Conservation (phyloP, 441 rosid species). For the Theobroma grandiflorum region DNA sequence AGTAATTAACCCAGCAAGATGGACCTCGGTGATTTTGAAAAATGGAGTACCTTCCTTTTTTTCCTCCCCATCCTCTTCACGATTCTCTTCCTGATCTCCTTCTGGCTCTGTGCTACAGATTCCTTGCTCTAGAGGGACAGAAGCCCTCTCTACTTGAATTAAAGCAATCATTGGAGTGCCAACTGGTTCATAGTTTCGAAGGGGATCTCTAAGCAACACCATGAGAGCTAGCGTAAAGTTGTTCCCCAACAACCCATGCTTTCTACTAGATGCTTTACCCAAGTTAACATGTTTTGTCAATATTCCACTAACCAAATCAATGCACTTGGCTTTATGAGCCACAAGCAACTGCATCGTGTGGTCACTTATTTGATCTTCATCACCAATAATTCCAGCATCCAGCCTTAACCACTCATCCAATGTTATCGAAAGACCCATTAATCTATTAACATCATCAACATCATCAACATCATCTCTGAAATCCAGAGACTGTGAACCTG, state of each 20-base stretch:
- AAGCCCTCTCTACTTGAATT: conserved; percentile 60
- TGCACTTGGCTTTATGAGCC: conserved; percentile 50
- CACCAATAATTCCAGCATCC: conserved; percentile 45
- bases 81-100: conserved; percentile 32
- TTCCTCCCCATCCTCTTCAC: conserved; percentile 17
- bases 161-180: conserved; percentile 81
- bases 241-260: conserved; percentile 45
- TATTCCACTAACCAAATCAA: conserved; percentile 32
- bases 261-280: conserved; percentile 38
- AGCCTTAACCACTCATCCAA: conserved; percentile 75
- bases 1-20: conserved; percentile 64
- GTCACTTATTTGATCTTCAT: conserved; percentile 43
- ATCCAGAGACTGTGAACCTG: conserved; percentile 30
- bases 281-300: conserved; percentile 28
- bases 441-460: conserved; percentile 44
- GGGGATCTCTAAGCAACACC: conserved; percentile 77
- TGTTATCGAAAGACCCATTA: conserved; percentile 55
- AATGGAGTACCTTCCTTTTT: conserved; percentile 28
- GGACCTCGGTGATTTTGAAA: conserved; percentile 57
- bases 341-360: conserved; percentile 32
- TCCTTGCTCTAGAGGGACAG: conserved; percentile 33
- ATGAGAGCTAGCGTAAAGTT: conserved; percentile 56
- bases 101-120: conserved; percentile 29
- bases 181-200: conserved; percentile 66
- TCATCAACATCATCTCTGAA: conserved; percentile 32